A percentile compares a stretch with the other conserved stretches of the same genome.
phyloP scores from a whole-genome alignment of 441 rosid species.

The Adansonia gregorii region DNA sequence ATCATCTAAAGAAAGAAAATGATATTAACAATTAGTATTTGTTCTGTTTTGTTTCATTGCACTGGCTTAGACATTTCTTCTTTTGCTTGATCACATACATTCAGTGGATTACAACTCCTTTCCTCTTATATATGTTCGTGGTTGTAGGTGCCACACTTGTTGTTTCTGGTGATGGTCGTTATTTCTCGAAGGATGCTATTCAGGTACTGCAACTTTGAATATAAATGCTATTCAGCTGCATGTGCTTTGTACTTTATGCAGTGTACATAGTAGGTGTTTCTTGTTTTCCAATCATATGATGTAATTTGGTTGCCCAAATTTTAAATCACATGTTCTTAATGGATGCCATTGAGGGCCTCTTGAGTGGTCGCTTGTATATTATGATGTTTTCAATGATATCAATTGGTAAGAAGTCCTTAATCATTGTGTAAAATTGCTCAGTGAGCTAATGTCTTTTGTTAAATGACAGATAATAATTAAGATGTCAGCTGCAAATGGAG shows the following conservation, averaged over 20 bases:
- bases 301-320: constrained; percentile 13
- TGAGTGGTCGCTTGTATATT: background rate
- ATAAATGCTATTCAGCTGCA: background rate
- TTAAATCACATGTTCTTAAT: background rate
- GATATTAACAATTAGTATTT: background rate
- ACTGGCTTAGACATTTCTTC: background rate
- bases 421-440: constrained; percentile 1
- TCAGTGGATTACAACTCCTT: background rate
- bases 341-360: background rate
- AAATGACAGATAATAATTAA: constrained; percentile 74
- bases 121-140: constrained; percentile 22
- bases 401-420: background rate
- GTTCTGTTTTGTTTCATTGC: background rate
- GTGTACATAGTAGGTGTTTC: background rate
- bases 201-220: constrained; percentile 56
- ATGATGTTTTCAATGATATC: constrained; percentile 5
- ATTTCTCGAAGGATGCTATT: constrained; percentile 88
- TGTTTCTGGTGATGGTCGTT: constrained; percentile 99
- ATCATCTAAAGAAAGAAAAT: background rate
- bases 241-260: background rate
- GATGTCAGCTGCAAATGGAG: constrained; percentile 98
- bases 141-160: constrained; percentile 88
- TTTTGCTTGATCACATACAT: background rate
- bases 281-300: background rate
- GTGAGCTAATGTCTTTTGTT: constrained; percentile 15